These are phyloP conservation scores for Eremothecium sinecaudum DNA, from an alignment of 1,139 yeast species.

Conservation along the genomic window DNA sequence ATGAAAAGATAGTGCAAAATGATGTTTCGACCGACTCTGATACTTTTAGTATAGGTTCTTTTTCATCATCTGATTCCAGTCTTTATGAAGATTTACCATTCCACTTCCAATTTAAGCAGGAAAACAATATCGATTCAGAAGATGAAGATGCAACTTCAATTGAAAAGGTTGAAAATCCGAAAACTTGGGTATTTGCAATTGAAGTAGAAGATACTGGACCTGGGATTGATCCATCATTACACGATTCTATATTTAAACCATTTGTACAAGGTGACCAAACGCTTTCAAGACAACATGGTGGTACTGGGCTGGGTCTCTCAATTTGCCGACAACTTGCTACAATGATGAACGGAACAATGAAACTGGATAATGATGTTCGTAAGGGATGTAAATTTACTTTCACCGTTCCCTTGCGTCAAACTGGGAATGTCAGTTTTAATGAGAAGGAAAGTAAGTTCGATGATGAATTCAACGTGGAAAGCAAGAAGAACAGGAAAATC, in stretches of 20 bases:
- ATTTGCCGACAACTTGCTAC: conserved; percentile 85
- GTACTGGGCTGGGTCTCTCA: conserved; percentile 90
- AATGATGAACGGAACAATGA: conserved; percentile 80
- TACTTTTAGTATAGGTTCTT: conserved; percentile 23
- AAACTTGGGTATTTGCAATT: conserved; percentile 40
- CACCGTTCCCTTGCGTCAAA: conserved; percentile 67
- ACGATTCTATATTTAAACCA: conserved; percentile 85
- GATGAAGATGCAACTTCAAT: conserved; percentile 14
- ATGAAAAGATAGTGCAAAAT: background rate
- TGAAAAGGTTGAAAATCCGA: conserved; percentile 14
- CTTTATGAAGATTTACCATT: conserved; percentile 49
- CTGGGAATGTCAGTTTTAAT: conserved; percentile 44
- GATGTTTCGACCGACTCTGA: conserved; percentile 5
- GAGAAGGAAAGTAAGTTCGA: conserved; percentile 32
- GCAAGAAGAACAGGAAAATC: conserved; percentile 23
- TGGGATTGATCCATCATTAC: conserved; percentile 73
- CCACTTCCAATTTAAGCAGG: conserved; percentile 38
- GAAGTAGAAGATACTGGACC: conserved; percentile 87
- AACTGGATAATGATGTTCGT: conserved; percentile 58
- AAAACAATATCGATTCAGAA: conserved; percentile 15
- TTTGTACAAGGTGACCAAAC: conserved; percentile 97
- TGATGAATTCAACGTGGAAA: conserved; percentile 39
- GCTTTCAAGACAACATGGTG: conserved; percentile 81
- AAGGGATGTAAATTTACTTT: conserved; percentile 75
- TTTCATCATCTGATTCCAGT: conserved; percentile 38